phyloP scores from a whole-genome alignment of 257 asterid species.

The Fraxinus americana region DNA sequence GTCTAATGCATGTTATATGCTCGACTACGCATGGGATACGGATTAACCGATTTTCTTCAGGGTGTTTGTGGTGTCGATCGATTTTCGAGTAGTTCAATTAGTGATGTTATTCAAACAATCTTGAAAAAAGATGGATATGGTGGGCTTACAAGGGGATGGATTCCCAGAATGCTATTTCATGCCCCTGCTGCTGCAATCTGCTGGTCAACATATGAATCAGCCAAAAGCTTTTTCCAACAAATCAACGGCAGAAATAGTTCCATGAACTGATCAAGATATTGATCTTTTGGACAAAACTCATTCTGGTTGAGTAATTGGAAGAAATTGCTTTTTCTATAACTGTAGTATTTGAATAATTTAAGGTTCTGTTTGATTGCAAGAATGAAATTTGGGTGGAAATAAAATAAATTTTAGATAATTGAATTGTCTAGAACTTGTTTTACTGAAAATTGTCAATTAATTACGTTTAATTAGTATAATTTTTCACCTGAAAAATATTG shows the following conservation, averaged over 20 bases:
- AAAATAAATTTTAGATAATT: too few relatives aligned
- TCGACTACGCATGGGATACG: too few relatives aligned
- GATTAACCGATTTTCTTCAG: constrained; percentile 22
- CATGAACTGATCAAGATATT: constrained; percentile 8
- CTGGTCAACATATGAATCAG: constrained; percentile 76
- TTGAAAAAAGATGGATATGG: constrained; percentile 56
- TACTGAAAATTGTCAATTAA: too few relatives aligned
- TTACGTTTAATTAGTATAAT: too few relatives aligned
- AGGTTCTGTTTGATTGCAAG: too few relatives aligned
- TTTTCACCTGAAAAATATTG: too few relatives aligned
- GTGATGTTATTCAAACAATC: constrained; percentile 40
- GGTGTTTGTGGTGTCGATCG: constrained; percentile 73
- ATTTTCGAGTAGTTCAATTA: constrained; percentile 51
- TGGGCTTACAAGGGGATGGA: constrained; percentile 64
- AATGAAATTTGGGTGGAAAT: too few relatives aligned
- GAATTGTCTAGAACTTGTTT: too few relatives aligned
- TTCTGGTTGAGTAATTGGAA: constrained; percentile 1
- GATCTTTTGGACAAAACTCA: background rate
- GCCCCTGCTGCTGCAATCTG: constrained; percentile 80
- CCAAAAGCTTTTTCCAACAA: constrained; percentile 48
- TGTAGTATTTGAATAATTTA: background rate
- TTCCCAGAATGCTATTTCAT: constrained; percentile 70
- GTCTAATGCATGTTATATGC: too few relatives aligned
- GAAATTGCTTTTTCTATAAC: background rate
- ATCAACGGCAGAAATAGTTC: constrained; percentile 17